Evolutionary conservation across 2,329 filamentous ascomycete genomes (phyloP).

Genomic region (Fusarium phyllophilum): DNA sequence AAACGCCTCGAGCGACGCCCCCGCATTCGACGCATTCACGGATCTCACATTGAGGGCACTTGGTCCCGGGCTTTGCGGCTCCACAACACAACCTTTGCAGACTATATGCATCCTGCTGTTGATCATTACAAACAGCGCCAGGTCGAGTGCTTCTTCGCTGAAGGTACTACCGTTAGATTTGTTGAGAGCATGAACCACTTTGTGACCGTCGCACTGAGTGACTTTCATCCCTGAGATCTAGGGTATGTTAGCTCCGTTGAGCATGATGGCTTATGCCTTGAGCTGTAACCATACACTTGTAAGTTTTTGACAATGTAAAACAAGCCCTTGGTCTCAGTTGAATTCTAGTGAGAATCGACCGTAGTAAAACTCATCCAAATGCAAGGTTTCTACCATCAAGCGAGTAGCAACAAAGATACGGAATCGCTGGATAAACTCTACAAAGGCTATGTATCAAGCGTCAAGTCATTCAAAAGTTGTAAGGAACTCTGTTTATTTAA

Average conservation of each 20-base stretch:
- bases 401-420: fast-evolving
- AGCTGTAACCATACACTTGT: not conserved
- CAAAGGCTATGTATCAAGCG: not conserved
- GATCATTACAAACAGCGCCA: too few relatives aligned
- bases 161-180: too few relatives aligned
- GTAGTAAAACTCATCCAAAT: not conserved
- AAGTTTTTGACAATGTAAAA: not conserved
- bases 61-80: too few relatives aligned
- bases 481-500: too few relatives aligned
- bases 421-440: fast-evolving
- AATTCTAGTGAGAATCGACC: not conserved
- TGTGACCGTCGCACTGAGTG: too few relatives aligned
- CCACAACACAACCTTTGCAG: too few relatives aligned
- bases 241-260: not conserved
- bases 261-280: not conserved
- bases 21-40: too few relatives aligned
- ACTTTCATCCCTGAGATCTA: not conserved
- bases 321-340: not conserved
- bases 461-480: not conserved
- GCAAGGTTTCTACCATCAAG: not conserved
- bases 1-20: too few relatives aligned
- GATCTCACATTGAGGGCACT: too few relatives aligned
- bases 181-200: too few relatives aligned
- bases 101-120: too few relatives aligned
- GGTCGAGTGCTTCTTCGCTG: too few relatives aligned